Base-by-base conservation (phyloP, 202 grass and related monocot species). In the Setaria viridis region DNA sequence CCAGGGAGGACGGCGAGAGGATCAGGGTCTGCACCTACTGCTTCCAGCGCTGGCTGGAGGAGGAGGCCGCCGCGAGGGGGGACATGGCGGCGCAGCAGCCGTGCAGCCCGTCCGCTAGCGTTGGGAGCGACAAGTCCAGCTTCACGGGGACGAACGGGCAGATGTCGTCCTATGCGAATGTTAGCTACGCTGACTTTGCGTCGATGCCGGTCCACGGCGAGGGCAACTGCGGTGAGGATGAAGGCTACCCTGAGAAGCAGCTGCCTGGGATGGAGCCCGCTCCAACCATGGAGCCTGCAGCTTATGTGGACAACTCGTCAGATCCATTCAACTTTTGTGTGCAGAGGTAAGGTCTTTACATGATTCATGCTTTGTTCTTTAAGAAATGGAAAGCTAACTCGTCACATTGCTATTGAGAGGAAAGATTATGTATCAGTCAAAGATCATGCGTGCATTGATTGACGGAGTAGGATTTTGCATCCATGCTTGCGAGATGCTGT, bases 11-110 rank as follows among this genome's bases (percentile, higher is more conserved):
- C 51, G 87, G 80, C 11, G 96, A 99, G 55, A 84, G 85, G 84
- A 87, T 99, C 84, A 89, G 96, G 33, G 96, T 99, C 29, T 99
- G 96, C 72, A 99, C 88, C 53, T 99, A 91, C 80, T 99, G 96
- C 72, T 92, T 90, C 65, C 92, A 90, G 80, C 96, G 94, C 43
- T 94, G 88, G 93, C 70, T 70, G 74, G 90, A 91, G 77, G 85
- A 90, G 86, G 84, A 89, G 37, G 33, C 80, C 14, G 77, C 83
- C 5, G 35, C 59, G 3, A 59, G 67, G 39, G 84, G 62, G 39
- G 86, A 86, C 66, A 46, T 14, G 71, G 82, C 57, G 17, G 51
- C 34, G 34, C 73, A 58, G 15, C 85, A 71, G 68, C 76, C 88
- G 0, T 63, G 81, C 20, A 89, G 74, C 47, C 86, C 86, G 34